Evolutionary conservation across 768 basidiomycete species (phyloP).

Genomic region (Psilocybe cyanescens): DNA sequence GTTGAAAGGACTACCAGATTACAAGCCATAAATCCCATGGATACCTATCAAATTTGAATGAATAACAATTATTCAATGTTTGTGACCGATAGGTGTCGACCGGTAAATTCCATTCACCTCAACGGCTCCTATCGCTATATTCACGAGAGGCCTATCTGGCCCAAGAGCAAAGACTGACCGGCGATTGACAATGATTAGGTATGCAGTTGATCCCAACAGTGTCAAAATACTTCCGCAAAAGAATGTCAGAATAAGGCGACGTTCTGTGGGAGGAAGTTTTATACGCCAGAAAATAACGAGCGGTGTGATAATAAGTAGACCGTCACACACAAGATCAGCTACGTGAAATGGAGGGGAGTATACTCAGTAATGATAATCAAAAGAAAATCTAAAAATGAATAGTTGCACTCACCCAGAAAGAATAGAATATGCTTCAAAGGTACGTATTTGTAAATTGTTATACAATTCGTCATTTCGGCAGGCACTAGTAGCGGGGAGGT

Average conservation of each 20-base stretch:
- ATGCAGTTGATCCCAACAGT: background rate
- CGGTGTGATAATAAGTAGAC: slow-evolving; percentile 2
- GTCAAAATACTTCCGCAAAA: slow-evolving; percentile 6
- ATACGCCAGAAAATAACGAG: slow-evolving; percentile 5
- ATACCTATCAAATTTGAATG: background rate
- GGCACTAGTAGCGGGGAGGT: no score
- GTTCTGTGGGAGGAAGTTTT: slow-evolving; percentile 1
- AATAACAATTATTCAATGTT: background rate
- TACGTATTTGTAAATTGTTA: no score
- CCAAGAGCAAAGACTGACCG: no score
- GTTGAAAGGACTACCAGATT: slow-evolving; percentile 5
- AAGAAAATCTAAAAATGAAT: no score
- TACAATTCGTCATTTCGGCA: no score
- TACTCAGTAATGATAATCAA: background rate
- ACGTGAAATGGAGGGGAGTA: no score
- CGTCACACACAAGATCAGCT: background rate
- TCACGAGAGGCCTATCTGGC: no score
- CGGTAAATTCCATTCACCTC: no score
- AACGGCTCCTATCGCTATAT: no score
- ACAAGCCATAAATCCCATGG: background rate
- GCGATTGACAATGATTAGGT: background rate
- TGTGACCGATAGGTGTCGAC: no score
- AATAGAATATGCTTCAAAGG: no score
- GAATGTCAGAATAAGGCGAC: slow-evolving; percentile 5
- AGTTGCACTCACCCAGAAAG: no score